A percentile compares a stretch with the other conserved stretches of the same genome.
Conservation (phyloP, 306 rosid species). For the Quercus aquifolioides region DNA sequence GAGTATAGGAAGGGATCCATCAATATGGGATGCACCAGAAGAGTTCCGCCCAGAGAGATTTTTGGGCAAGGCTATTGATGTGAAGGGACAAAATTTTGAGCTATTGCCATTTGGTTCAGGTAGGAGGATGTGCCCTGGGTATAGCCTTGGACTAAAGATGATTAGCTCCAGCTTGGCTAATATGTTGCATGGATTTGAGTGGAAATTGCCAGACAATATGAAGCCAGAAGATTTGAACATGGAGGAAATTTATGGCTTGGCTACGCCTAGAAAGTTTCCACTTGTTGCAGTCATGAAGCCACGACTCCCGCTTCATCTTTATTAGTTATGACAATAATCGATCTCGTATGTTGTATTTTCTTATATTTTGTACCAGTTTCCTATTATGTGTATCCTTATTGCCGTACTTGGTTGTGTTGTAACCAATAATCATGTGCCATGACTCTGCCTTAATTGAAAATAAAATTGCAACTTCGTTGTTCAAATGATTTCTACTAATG, state of each 20-base stretch:
- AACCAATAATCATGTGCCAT: too few species aligned
- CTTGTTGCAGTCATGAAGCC: conserved; percentile 29
- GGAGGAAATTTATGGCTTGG: conserved; percentile 29
- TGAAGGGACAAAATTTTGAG: conserved; percentile 32
- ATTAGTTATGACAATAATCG: neutral
- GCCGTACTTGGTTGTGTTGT: too few species aligned
- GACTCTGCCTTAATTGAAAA: too few species aligned
- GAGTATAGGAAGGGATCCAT: conserved; percentile 32
- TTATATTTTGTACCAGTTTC: neutral
- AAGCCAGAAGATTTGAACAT: conserved; percentile 21
- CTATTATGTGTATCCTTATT: neutral
- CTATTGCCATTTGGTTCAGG: conserved; percentile 39
- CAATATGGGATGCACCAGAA: conserved; percentile 27
- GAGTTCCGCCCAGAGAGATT: conserved; percentile 33
- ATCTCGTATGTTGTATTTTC: neutral
- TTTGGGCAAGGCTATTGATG: conserved; percentile 21
- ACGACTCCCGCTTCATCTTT: conserved; percentile 31
- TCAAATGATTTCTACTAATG: too few species aligned
- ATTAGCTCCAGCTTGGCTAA: neutral
- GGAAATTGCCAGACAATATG: neutral
- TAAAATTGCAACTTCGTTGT: too few species aligned
- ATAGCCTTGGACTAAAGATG: conserved; percentile 5
- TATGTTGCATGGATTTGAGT: conserved; percentile 33
- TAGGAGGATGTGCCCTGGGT: conserved; percentile 29
- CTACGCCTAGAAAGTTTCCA: conserved; percentile 17